These are phyloP conservation scores for Trypanosomatidae sp. DNA, from an alignment of 208 protist species.

Conservation along the genomic window DNA sequence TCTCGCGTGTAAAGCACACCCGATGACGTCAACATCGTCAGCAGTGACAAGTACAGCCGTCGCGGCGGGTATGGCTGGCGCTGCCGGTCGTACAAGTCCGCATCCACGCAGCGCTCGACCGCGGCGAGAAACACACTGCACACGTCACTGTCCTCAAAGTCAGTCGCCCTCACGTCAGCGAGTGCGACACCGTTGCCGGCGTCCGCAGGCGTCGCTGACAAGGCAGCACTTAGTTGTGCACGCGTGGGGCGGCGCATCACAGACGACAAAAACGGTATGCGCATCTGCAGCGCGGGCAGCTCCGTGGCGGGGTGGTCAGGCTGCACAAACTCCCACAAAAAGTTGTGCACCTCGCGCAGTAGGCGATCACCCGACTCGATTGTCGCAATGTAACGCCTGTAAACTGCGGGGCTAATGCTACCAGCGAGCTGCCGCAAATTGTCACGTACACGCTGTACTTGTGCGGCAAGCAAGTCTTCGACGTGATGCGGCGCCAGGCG, in stretches of 20 bases:
- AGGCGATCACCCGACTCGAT: conserved; percentile 32
- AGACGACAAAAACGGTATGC: conserved; percentile 58
- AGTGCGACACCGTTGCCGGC: conserved; percentile 1
- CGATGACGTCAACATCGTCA: conserved; percentile 63
- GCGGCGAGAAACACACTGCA: conserved; percentile 66
- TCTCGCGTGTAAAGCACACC: conserved; percentile 74
- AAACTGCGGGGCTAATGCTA: conserved; percentile 52
- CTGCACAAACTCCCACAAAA: conserved; percentile 73
- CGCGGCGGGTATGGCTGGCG: conserved; percentile 38
- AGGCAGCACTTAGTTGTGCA: no score
- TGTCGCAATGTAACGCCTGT: conserved; percentile 46
- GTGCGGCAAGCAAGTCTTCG: conserved; percentile 36
- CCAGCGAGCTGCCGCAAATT: conserved; percentile 49
- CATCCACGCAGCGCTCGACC: conserved; percentile 55
- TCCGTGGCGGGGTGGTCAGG: conserved; percentile 62
- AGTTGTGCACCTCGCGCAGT: conserved; percentile 63
- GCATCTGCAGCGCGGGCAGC: conserved; percentile 43
- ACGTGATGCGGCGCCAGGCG: conserved; percentile 38
- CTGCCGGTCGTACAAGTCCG: conserved; percentile 31
- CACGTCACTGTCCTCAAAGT: conserved; percentile 74
- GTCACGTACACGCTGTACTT: conserved; percentile 45
- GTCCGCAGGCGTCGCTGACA: no score
- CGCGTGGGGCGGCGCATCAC: conserved; percentile 38
- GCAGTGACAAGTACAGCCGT: conserved; percentile 54
- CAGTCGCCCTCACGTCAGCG: conserved; percentile 8